These are phyloP conservation scores for Dictyophora rubrovolvata DNA, from an alignment of 768 basidiomycete species.

Conservation along the genomic window DNA sequence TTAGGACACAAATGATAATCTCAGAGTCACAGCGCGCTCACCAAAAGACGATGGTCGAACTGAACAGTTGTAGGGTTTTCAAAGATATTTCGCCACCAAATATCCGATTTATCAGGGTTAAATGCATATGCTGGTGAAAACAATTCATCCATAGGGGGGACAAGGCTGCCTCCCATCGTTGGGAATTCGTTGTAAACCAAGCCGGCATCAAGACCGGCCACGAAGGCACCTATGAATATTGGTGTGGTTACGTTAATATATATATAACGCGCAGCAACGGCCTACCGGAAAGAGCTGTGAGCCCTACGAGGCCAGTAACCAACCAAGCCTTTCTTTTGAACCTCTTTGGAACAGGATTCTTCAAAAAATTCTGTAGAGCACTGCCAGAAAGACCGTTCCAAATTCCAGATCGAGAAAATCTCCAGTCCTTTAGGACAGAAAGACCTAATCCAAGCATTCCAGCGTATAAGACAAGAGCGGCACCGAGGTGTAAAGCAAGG, in stretches of 20 bases:
- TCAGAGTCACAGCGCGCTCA: conserved; percentile 28
- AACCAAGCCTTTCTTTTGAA: conserved; percentile 52
- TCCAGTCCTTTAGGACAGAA: conserved; percentile 69
- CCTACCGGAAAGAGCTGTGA: conserved; percentile 86
- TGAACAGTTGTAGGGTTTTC: conserved; percentile 98
- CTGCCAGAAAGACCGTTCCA: conserved; percentile 47
- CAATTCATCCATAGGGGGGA: conserved; percentile 76
- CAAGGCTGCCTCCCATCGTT: conserved; percentile 80
- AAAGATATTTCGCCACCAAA: conserved; percentile 92
- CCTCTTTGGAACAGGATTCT: conserved; percentile 43
- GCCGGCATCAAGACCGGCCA: conserved; percentile 95
- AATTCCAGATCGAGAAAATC: conserved; percentile 43
- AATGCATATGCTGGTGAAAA: conserved; percentile 69
- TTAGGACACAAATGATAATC: not conserved
- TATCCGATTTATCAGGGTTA: conserved; percentile 54
- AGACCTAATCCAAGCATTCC: conserved; percentile 85
- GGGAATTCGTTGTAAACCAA: conserved; percentile 98
- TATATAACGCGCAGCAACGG: not conserved
- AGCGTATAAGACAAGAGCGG: conserved; percentile 83
- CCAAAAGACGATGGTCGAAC: conserved; percentile 90
- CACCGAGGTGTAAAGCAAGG: conserved; percentile 87
- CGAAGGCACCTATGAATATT: conserved; percentile 71
- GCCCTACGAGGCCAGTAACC: conserved; percentile 69
- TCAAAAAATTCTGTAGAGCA: conserved; percentile 36
- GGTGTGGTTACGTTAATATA: not conserved